phyloP scores from a whole-genome alignment of 768 basidiomycete genomes.

The Clitopilus passeckerianus region DNA sequence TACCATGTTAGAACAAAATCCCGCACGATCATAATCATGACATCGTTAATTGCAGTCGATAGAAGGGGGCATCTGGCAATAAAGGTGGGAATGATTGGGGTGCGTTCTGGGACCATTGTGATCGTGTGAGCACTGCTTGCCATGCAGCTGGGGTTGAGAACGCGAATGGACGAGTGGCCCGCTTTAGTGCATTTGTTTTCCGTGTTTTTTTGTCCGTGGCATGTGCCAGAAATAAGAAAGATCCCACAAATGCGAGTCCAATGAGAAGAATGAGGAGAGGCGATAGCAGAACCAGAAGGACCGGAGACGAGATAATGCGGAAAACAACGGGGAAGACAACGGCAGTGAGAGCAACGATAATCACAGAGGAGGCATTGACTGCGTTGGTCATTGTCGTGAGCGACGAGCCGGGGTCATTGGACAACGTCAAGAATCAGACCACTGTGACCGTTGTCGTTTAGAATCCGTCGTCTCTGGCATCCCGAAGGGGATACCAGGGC shows the following conservation, averaged over 20 bases:
- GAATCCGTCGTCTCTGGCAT: not conserved
- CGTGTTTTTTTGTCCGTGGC: not conserved
- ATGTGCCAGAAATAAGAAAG: conserved; percentile 41
- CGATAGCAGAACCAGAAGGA: conserved; percentile 57
- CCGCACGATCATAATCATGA: conserved; percentile 74
- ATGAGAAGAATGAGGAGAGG: conserved; percentile 52
- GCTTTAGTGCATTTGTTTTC: conserved; percentile 31
- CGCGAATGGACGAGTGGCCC: conserved; percentile 67
- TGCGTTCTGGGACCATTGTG: conserved; percentile 81
- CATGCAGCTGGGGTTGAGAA: conserved; percentile 95
- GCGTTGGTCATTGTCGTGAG: not conserved
- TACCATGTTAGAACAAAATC: conserved; percentile 95
- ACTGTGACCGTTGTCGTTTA: not conserved
- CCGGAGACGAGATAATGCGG: conserved; percentile 61
- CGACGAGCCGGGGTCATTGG: not conserved
- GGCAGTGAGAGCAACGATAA: conserved; percentile 50
- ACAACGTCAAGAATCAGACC: not conserved
- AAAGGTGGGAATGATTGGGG: conserved; percentile 67
- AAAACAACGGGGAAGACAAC: conserved; percentile 49
- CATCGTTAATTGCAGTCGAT: conserved; percentile 71
- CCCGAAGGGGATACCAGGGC: not conserved
- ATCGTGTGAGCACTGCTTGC: conserved; percentile 85
- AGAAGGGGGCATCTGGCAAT: conserved; percentile 59
- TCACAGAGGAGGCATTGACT: not conserved
- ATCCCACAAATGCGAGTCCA: conserved; percentile 43